These are phyloP conservation scores for Rhynchospora tenuis DNA, from an alignment of 176 grass and related monocot genomes.

Conservation along the genomic window DNA sequence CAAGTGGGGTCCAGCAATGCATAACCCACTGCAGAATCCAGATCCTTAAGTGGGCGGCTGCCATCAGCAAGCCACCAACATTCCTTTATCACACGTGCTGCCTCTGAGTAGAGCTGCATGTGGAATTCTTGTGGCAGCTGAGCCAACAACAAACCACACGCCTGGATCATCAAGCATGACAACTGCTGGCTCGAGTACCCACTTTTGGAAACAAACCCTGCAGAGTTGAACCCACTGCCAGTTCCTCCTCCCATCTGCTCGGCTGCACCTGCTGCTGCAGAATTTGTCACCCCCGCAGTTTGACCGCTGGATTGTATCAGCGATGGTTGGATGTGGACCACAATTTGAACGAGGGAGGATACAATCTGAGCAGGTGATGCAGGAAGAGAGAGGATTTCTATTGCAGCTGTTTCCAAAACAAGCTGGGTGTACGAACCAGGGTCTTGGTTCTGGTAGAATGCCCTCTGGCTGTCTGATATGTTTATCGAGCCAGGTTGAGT, in stretches of 20 bases:
- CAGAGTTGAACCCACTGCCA: slow-evolving; percentile 53
- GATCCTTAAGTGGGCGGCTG: slow-evolving; percentile 79
- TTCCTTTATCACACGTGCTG: slow-evolving; percentile 86
- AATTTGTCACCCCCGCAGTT: slow-evolving; percentile 70
- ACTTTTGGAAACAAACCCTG: slow-evolving; percentile 88
- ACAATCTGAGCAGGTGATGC: slow-evolving; percentile 67
- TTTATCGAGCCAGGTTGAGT: slow-evolving; percentile 46
- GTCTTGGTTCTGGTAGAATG: slow-evolving; percentile 99
- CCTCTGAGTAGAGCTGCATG: slow-evolving; percentile 85
- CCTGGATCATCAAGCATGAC: slow-evolving; percentile 97
- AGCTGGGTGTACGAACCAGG: slow-evolving; percentile 96
- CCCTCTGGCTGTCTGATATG: slow-evolving; percentile 61
- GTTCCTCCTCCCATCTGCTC: slow-evolving; percentile 54
- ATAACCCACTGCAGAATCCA: slow-evolving; percentile 96
- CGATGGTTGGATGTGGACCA: slow-evolving; percentile 77
- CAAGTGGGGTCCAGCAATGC: slow-evolving; percentile 85
- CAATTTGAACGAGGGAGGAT: slow-evolving; percentile 80
- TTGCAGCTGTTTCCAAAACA: slow-evolving; percentile 92
- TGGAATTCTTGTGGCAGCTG: slow-evolving; percentile 97
- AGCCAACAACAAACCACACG: slow-evolving; percentile 86
- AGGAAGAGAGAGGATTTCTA: slow-evolving; percentile 93
- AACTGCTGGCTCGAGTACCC: slow-evolving; percentile 84
- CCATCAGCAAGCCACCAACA: slow-evolving; percentile 95
- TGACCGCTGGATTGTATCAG: slow-evolving; percentile 77
- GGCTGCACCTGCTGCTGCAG: slow-evolving; percentile 53